Percentiles rank a stretch among this genome's conserved stretches.
Conservation (phyloP, 208 protist genomes). For the Acanthamoeba triangularis region DNA sequence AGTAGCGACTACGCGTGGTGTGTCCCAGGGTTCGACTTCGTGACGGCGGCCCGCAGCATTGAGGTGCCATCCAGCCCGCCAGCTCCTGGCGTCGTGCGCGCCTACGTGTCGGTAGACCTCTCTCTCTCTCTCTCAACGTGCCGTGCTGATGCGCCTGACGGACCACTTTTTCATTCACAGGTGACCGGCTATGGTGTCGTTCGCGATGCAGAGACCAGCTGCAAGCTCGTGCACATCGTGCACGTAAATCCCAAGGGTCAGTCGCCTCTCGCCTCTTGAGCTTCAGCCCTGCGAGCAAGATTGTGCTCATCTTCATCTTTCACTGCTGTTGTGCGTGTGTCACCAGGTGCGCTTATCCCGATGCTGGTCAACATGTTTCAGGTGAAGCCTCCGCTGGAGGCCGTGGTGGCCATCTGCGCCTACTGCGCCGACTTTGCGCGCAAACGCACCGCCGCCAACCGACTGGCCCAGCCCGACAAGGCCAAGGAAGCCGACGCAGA, state of each 20-base stretch:
- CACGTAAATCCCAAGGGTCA: not conserved
- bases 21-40: not conserved
- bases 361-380: constrained; percentile 48
- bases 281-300: not conserved
- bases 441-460: not conserved
- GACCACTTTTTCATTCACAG: not conserved
- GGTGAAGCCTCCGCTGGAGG: constrained; percentile 24
- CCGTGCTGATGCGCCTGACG: not conserved
- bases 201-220: not conserved
- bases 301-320: not conserved
- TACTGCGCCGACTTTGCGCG: constrained; percentile 1
- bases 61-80: not conserved
- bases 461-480: not conserved
- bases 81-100: constrained; percentile 4
- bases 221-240: constrained; percentile 5
- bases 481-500: not conserved
- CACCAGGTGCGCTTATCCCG: not conserved
- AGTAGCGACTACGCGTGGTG: too few species aligned
- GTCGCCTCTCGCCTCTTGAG: not conserved
- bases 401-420: constrained; percentile 20
- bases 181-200: constrained; percentile 10
- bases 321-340: not conserved
- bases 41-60: constrained; percentile 5
- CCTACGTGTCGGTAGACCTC: not conserved
- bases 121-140: not conserved